phyloP scores from a whole-genome alignment of 2,329 filamentous ascomycete genomes.

The Stachybotrys chartarum region DNA sequence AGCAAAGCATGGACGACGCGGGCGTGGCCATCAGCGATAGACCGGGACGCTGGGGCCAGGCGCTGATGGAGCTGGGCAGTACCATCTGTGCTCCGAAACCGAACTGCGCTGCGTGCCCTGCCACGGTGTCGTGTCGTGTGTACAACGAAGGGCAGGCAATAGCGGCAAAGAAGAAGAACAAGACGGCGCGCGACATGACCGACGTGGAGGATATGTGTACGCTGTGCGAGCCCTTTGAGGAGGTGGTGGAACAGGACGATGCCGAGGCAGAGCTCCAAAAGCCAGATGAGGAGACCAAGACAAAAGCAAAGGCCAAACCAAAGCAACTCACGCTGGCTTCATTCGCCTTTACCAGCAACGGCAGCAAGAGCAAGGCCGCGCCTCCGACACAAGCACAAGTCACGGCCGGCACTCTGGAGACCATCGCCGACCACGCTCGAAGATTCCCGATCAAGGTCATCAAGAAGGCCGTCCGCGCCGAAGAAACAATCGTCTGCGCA shows the following conservation, averaged over 20 bases:
- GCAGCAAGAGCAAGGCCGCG: constrained; percentile 8
- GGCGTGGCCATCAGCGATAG: constrained; percentile 33
- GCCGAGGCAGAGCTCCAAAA: background rate
- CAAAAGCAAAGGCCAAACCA: constrained; percentile 7
- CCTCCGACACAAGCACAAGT: constrained; percentile 5
- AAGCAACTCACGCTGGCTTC: constrained; percentile 25
- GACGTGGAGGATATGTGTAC: constrained; percentile 46
- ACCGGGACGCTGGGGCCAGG: constrained; percentile 57
- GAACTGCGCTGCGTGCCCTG: constrained; percentile 44
- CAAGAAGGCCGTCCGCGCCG: constrained; percentile 45
- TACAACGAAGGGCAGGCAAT: constrained; percentile 38
- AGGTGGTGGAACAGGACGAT: constrained; percentile 17
- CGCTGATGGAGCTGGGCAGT: constrained; percentile 58
- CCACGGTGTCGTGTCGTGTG: constrained; percentile 42
- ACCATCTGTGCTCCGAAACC: constrained; percentile 55
- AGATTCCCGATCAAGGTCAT: constrained; percentile 43
- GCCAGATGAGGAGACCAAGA: background rate
- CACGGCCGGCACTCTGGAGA: constrained; percentile 18
- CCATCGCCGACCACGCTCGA: constrained; percentile 35
- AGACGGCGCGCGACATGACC: constrained; percentile 4
- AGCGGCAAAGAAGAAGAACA: constrained; percentile 11
- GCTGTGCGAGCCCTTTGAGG: constrained; percentile 40
- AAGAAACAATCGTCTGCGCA: constrained; percentile 47
- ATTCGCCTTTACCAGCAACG: constrained; percentile 19
- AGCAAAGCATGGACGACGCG: constrained; percentile 7